These are phyloP conservation scores for Pichia exigua DNA, from an alignment of 805 yeast genomes.

Conservation along the genomic window DNA sequence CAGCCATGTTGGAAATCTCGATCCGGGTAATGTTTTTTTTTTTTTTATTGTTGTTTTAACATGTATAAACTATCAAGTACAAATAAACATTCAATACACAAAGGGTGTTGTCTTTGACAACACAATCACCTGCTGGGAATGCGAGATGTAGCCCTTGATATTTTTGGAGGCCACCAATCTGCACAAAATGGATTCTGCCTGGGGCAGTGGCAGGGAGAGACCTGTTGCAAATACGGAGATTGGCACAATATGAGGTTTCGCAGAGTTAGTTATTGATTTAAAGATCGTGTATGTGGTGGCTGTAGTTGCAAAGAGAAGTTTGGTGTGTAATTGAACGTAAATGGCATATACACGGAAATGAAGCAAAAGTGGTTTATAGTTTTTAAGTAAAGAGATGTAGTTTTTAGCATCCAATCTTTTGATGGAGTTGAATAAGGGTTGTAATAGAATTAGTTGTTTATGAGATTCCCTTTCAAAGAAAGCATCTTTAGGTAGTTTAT, in stretches of 20 bases:
- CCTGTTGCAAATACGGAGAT: background rate
- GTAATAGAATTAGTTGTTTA: background rate
- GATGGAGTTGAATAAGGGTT: background rate
- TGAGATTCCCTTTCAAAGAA: background rate
- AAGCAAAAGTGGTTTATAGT: background rate
- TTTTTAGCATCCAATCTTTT: background rate
- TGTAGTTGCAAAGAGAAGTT: background rate
- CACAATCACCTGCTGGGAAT: slow-evolving; percentile 2
- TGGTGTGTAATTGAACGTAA: background rate
- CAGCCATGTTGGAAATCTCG: background rate
- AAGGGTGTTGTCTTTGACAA: background rate
- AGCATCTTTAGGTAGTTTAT: background rate
- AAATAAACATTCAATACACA: background rate
- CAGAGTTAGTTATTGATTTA: background rate
- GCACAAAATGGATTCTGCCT: slow-evolving; percentile 2
- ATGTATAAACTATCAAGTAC: too few species aligned
- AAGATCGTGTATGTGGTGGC: background rate
- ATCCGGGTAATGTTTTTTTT: slow-evolving; percentile 1
- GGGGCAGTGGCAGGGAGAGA: background rate
- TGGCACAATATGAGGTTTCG: slow-evolving; percentile 4
- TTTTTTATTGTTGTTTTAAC: background rate
- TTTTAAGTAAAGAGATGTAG: background rate
- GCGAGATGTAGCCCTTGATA: slow-evolving; percentile 6
- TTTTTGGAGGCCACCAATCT: background rate
- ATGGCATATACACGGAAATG: slow-evolving; percentile 2